Evolutionary conservation across 441 rosid genomes (phyloP), one percentile per base, ranked within the genome.

Genomic region (Pelargonium australe): DNA sequence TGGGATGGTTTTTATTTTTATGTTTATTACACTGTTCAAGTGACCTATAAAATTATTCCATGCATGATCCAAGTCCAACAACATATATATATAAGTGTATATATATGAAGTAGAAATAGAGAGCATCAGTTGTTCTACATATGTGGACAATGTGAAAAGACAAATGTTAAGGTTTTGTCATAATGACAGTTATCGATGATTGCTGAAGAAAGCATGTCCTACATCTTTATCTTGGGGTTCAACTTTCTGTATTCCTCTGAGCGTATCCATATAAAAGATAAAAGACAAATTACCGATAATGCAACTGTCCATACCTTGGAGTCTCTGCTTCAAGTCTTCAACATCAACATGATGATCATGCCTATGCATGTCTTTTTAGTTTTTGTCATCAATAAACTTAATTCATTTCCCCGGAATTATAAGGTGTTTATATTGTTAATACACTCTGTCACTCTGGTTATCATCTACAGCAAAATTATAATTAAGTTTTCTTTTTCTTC

Each of bases 141-240:
- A 73, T 80, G 76, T 72, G 81, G 95, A 89, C 96, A 84, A 85
- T 78, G 81, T 87, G 93, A 86, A 89, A 86, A 87, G 97, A 94
- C 98, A 91, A 89, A 87, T 79, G 82, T 94, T 87, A 91, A 91
- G 98, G 95, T 88, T 87, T 78, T 82, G 93, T 89, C 91, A 89
- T 86, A 68, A 83, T 85, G 87, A 71, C 86, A 67, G 58, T 68
- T 66, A 70, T 84, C 82, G 91, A 86, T 86, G 55, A 45, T 49
- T 75, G 81, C 65, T 77, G 80, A 86, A 68, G 70, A 72, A 64
- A 61, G 70, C 64, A 62, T 84, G 88, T 70, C 91, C 91, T 79
- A 85, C 89, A 77, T 69, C 82, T 78, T 76, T 80, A 76, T 66
- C 77, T 71, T 71, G 79, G 78, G 34, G 64, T 73, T 68, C 75